Percentiles rank a stretch among this genome's conserved stretches.
Conservation (phyloP, 108 stramenopile species). For the Nannochloropsis gaditana region DNA sequence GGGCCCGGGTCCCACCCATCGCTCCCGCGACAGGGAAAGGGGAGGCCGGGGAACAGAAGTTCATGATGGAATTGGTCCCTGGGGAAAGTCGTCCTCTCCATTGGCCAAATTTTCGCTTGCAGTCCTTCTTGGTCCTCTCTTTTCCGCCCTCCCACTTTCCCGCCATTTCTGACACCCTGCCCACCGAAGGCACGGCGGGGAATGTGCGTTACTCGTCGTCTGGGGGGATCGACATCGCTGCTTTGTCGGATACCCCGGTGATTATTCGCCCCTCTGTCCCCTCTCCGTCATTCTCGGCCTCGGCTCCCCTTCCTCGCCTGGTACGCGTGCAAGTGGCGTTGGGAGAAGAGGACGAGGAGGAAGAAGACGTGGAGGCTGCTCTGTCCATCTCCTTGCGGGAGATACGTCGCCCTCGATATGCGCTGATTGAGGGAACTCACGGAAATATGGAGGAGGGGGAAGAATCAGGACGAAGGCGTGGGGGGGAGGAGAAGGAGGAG, state of each 20-base stretch:
- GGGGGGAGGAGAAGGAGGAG: not conserved
- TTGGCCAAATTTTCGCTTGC: not conserved
- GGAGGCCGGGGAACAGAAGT: not conserved
- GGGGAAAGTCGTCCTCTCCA: not conserved
- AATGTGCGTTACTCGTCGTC: not conserved
- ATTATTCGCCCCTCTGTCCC: not conserved
- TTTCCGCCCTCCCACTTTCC: not conserved
- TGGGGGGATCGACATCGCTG: not conserved
- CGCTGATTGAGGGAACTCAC: not conserved
- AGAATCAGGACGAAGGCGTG: not conserved
- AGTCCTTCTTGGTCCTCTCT: not conserved
- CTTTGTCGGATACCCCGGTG: not conserved
- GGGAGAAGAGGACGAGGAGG: constrained; percentile 4
- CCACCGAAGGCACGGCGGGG: not conserved
- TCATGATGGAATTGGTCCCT: not conserved
- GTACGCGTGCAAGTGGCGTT: constrained; percentile 10
- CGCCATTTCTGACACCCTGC: not conserved
- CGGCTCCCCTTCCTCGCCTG: not conserved
- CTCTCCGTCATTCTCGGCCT: not conserved
- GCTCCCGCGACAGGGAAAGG: not conserved
- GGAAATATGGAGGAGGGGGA: not conserved
- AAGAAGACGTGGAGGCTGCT: not conserved
- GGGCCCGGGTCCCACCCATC: not conserved
- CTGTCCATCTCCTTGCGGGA: not conserved
- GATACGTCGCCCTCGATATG: not conserved